Evolutionary conservation across 768 basidiomycete species (phyloP), one percentile per base, ranked within the genome.

Genomic region (Macrolepiota dolichaula): DNA sequence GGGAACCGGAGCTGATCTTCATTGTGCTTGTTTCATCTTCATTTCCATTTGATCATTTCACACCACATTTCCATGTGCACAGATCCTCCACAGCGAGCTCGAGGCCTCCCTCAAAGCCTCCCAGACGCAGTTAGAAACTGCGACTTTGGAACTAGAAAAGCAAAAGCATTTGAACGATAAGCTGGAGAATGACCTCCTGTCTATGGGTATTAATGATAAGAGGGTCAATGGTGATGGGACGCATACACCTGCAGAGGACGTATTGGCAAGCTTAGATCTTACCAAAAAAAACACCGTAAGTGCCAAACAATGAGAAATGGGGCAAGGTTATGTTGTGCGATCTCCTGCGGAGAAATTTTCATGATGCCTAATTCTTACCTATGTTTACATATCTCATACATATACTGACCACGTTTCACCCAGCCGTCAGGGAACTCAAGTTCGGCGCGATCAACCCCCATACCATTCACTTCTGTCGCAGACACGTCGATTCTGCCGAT

Each of bases 401-500:
- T 38, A 17, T 22, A 25, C 50, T 38, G 22, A 50, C 17, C 46
- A 51, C 47, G 17, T 29, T 55, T 51, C n/a, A 50, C 25, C 54
- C 38, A 49, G 47, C 29, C 47, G 36, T 52, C 17, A 24, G 69
- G 69, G 64, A 67, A 25, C 59, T 66, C 73, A 57, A 67, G 67
- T 40, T 73, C 78, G 27, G 72, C 78, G 15, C 77, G 85, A 60
- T 75, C 78, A 59, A 86, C 86, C 2, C 87, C 92, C 0, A 85
- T 92, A 65, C 85, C 86, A 1, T 90, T 91, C 68, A 77, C 85
- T 4, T 74, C 86, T 36, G 83, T 91, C 2, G 92, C 91, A 4
- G 96, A 98, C 69, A 92, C 90, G 0, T 96, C 94, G 9, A 98
- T 98, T 67, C 75, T 99, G n/a, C 97, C 96, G 1, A 98, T 99